Base-by-base conservation (phyloP, 352 stramenopile species). In the Phytophthora multivora region DNA sequence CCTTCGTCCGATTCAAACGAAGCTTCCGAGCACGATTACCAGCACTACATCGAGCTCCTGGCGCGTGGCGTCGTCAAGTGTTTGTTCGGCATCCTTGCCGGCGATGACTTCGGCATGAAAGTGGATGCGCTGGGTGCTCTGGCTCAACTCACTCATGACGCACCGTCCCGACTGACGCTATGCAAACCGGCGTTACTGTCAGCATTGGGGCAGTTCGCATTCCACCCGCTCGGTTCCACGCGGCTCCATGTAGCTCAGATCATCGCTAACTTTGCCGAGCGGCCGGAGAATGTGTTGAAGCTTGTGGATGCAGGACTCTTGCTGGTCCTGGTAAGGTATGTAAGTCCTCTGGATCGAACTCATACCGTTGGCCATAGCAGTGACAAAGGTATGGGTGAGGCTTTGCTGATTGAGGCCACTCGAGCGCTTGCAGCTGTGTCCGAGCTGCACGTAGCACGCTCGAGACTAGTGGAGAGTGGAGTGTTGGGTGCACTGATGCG, bases 191-290 rank as follows among this genome's bases (percentile, higher is more conserved):
- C 59, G n/a, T 59, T 93, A 4, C 53, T 93, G 38, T 72, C 70
- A 21, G 63, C 78, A 15, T 61, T 93, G 15, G 72, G 84, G 30
- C 76, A 86, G 35, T 87, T 91, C 47, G 80, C 82, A 21, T 86
- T 86, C 48, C 82, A 90, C 36, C 78, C 82, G 8, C 74, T 90
- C 16, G 63, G 75, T 19, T 70, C 77, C 25, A 86, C 81, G 13
- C 77, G 78, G 0, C 71, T 77, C 16, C 86, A 87, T 41, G 85
- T 90, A 30, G 81, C 83, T 23, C 76, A 81, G 39, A 88, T 89
- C 40, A 80, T 91, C 46, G 81, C 81, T n/a, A 89, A 93, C 62
- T 90, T 93, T 61, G 73, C 83, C 2, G 79, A 87, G 35, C 76
- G 80, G 4, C 74, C 73, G 0, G 83, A 91, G 59, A 93, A 93